Base-by-base conservation (phyloP, 108 stramenopile species). In the Nannochloropsis granulata region DNA sequence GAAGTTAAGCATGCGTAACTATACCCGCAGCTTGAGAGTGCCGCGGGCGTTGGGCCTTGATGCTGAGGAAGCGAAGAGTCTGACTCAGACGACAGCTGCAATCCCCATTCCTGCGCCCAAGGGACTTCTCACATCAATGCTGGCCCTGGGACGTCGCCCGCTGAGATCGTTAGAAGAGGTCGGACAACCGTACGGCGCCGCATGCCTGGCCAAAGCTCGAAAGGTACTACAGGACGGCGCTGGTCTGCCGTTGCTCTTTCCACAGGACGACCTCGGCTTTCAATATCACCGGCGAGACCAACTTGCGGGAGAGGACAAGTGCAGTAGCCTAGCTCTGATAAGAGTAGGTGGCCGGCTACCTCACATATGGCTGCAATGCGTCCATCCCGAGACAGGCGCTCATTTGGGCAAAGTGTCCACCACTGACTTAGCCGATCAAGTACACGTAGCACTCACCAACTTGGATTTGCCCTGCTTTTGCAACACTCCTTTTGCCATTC, bases 1-100 rank as follows among this genome's bases (percentile, higher is more conserved):
- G 19, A 94, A 95, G 0, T 85, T 97, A 16, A 94, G 93, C 78
- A 92, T 95, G 13, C 91, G 93, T 45, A 97, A 97, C 86, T 95
- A 95, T 85, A 81, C 92, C 25, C 93, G 95, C 11, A 93, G 94
- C 43, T 84, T 96, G 19, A 24, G 86, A 25, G 79, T 86, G 82
- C 56, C 56, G 56, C 56, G n/a, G 56, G 56, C 56, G 16, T 71
- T 71, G 56, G 56, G 56, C 56, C 56, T 71, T 2, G n/a, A 71
- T n/a, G 56, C n/a, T 71, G 56, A 71, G n/a, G 21, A 71, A 71
- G 56, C 56, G n/a, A 71, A 71, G n/a, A n/a, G n/a, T 71, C 21
- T 3, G 16, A 7, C 56, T n/a, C 16, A n/a, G n/a, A 71, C n/a
- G 16, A 7, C 56, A 71, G n/a, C 21, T 71, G 21, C 21, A n/a